Base-by-base conservation (phyloP, 371 early-diverging fungal genomes). In the Syncephalastrum racemosum region DNA sequence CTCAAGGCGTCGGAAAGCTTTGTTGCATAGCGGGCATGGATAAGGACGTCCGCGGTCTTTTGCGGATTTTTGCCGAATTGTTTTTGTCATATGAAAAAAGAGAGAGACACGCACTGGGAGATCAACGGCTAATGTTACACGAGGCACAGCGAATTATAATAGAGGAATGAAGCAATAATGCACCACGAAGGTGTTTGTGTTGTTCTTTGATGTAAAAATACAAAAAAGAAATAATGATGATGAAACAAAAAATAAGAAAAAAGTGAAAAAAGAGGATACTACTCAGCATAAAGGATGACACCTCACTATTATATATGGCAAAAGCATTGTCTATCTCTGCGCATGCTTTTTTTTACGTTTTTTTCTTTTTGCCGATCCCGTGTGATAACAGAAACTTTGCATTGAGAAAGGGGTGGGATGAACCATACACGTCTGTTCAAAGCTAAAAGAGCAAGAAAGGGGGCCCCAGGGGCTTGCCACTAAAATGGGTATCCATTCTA, bases 1-100 rank as follows among this genome's bases (percentile, higher is more conserved):
- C 70, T 87, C 87, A 24, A 84, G 76, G 41, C 87, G 82, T 51
- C 64, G 70, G 61, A 80, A 80, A 22, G 79, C 71, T 66, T 76
- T 80, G 53, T 73, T 63, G 53, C 81, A 80, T 68, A 79, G 73
- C 4, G 79, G 71, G 55, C 81, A 80, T 54, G 73, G 60, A 69
- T 78, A 80, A 10, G 77, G 74, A 54, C 80, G 75, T 43, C 75
- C 72, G 36, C 36, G 36, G 36, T 31, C 36, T 31, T 31, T 31
- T 31, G 36, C 36, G 36, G 36, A 31, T 31, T 31, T 31, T 31
- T 27, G 49, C 56, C 14, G 46, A 24, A 4, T 4, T 63, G 46
- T 60, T 58, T 58, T 50, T 41, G 25, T 57, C 19, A 48, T 42
- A n/a, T 22, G 49, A 14, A 3, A 13, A 7, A 23, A n/a, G 50